Evolutionary conservation across 768 basidiomycete species (phyloP).

Genomic region (Arthromyces matolae): DNA sequence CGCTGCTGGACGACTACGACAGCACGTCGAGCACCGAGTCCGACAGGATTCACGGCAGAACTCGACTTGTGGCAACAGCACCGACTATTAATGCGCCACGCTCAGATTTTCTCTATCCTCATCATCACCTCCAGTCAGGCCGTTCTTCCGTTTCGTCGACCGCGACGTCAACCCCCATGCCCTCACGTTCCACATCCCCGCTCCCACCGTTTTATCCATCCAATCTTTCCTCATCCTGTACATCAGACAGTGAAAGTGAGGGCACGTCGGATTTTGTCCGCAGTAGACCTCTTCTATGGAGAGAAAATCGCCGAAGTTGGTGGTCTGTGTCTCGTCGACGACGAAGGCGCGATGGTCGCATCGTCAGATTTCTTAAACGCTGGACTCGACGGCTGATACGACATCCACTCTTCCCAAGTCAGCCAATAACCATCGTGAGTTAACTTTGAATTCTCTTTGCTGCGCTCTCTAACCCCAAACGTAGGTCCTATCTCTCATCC

Average conservation of each 20-base stretch:
- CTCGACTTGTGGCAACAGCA: conserved; percentile 14
- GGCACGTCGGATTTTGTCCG: conserved; percentile 45
- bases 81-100: conserved; percentile 19
- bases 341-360: conserved; percentile 44
- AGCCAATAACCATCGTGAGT: conserved; percentile 77
- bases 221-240: conserved; percentile 47
- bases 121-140: conserved; percentile 32
- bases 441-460: conserved; percentile 2
- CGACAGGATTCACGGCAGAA: conserved; percentile 26
- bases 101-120: conserved; percentile 32
- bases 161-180: conserved; percentile 47
- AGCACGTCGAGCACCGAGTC: conserved; percentile 43
- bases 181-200: conserved; percentile 63
- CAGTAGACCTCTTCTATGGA: conserved; percentile 35
- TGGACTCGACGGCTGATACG: conserved; percentile 54
- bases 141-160: conserved; percentile 40
- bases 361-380: conserved; percentile 50
- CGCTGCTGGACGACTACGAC: conserved; percentile 38
- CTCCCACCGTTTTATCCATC: conserved; percentile 50
- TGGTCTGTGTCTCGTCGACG: conserved; percentile 52
- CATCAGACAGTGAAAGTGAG: conserved; percentile 64
- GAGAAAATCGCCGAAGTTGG: conserved; percentile 52
- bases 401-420: conserved; percentile 75
- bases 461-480: conserved; percentile 5
- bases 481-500: conserved; percentile 70